These are phyloP conservation scores for Debaryomyces castellii DNA, from an alignment of 805 yeast genomes.

Conservation along the genomic window DNA sequence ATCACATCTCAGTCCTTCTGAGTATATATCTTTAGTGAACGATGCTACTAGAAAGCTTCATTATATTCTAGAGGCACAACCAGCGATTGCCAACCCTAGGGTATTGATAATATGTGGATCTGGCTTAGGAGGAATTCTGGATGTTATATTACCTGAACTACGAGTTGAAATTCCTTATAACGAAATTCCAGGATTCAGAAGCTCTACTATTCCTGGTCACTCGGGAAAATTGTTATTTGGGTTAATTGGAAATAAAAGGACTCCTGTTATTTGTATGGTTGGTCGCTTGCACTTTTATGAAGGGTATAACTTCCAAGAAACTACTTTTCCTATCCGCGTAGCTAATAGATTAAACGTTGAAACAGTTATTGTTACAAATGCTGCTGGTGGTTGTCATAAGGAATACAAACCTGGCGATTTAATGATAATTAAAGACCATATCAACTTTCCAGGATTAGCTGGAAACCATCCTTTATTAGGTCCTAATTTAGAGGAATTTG, in stretches of 20 bases:
- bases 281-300: slow-evolving; percentile 93
- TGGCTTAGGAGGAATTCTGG: slow-evolving; percentile 85
- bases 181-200: slow-evolving; percentile 76
- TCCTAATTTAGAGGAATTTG: slow-evolving; percentile 73
- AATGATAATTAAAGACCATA: slow-evolving; percentile 87
- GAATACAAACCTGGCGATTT: slow-evolving; percentile 77
- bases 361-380: slow-evolving; percentile 82
- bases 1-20: slow-evolving; percentile 8
- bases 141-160: slow-evolving; percentile 41
- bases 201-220: slow-evolving; percentile 89
- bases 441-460: slow-evolving; percentile 86
- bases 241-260: slow-evolving; percentile 59
- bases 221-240: slow-evolving; percentile 83
- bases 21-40: slow-evolving; percentile 16
- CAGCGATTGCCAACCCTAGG: slow-evolving; percentile 44
- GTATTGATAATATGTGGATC: slow-evolving; percentile 90
- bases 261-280: slow-evolving; percentile 89
- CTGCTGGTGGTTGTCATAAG: slow-evolving; percentile 86
- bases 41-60: slow-evolving; percentile 14
- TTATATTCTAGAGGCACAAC: slow-evolving; percentile 4
- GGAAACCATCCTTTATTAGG: slow-evolving; percentile 90
- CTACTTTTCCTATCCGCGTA: slow-evolving; percentile 83
- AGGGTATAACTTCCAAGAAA: slow-evolving; percentile 79
- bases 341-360: slow-evolving; percentile 62
- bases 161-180: slow-evolving; percentile 57